Base-by-base conservation (phyloP, 2,329 filamentous ascomycete genomes). In the Elsinoe perseae region DNA sequence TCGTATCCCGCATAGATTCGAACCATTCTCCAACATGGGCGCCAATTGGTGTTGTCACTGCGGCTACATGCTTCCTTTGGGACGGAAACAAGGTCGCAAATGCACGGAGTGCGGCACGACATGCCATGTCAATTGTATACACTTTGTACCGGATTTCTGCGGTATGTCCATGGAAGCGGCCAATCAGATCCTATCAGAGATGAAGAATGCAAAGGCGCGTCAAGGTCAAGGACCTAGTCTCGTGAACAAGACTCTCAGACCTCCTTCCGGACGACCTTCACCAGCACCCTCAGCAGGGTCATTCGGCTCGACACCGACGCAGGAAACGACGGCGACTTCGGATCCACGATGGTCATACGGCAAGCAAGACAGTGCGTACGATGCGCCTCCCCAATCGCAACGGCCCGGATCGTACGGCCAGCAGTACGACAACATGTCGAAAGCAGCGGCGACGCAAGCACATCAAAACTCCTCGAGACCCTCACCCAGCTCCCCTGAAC, bases 41-140 rank as follows among this genome's bases (percentile, higher is more conserved):
- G 93, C 93, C 64, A 98, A 97, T 69, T 98, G 93, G 93, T 98
- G 93, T 74, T 98, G 93, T 69, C 93, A 98, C 72, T 98, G 93
- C 70, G 93, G 93, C 65, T 97, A 96, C 68, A 86, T 98, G 63
- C 75, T 98, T 52, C 91, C 93, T 0, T 87, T 98, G 68, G 93
- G 93, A 58, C 89, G 91, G 70, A 96, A 95, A 73, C 95, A 95
- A 70, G 90, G 87, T 68, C 84, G 93, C 67, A 95, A 91, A 73
- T 98, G 93, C 71, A 83, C 84, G 84, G 93, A 98, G 82, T 98
- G 93, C 72, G 80, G 80, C 63, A 86, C 96, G 59, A 96, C 92
- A 21, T 92, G 88, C 60, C 93, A 98, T 72, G 85, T 89, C 18
- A 81, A 87, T 58, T 98, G 93, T 72, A 88, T 90, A 18, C 93